Evolutionary conservation across 768 basidiomycete species (phyloP).

Genomic region (Boletus pseudopeckii): DNA sequence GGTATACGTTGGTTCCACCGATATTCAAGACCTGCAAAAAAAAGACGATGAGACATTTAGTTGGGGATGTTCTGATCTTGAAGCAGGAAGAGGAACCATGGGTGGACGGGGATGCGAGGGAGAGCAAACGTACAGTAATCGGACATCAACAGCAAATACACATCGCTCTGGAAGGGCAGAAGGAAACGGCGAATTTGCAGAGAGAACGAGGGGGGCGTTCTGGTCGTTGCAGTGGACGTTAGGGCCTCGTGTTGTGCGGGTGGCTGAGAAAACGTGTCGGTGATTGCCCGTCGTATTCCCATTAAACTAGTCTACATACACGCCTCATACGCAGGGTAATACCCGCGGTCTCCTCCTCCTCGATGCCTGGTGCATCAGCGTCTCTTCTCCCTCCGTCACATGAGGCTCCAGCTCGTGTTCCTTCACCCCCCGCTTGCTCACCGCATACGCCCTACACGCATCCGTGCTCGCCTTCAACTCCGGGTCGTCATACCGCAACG

Average conservation of each 20-base stretch:
- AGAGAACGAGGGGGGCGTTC: slow-evolving; percentile 9
- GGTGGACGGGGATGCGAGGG: too few relatives aligned
- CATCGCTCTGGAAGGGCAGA: slow-evolving; percentile 20
- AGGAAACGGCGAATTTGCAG: slow-evolving; percentile 4
- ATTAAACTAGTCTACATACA: slow-evolving; percentile 5
- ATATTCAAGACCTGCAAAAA: slow-evolving; percentile 32
- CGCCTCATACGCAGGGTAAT: not conserved
- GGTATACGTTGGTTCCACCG: slow-evolving; percentile 31
- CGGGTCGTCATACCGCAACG: slow-evolving; percentile 54
- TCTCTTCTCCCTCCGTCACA: slow-evolving; percentile 50
- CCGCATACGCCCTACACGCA: slow-evolving; percentile 64
- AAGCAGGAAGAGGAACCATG: not conserved
- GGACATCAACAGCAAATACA: slow-evolving; percentile 24
- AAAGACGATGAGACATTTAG: not conserved
- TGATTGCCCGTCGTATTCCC: slow-evolving; percentile 27
- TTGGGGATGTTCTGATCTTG: not conserved
- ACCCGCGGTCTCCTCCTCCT: slow-evolving; percentile 1
- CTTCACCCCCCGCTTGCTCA: slow-evolving; percentile 54
- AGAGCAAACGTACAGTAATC: slow-evolving; percentile 15
- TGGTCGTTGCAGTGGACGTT: slow-evolving; percentile 13
- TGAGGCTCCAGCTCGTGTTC: slow-evolving; percentile 65
- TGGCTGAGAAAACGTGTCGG: slow-evolving; percentile 38
- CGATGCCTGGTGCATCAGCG: slow-evolving; percentile 37
- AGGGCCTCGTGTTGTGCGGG: slow-evolving; percentile 31
- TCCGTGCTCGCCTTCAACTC: slow-evolving; percentile 56